Base-by-base conservation (phyloP, 495 filamentous ascomycete genomes). In the Clavariopsis aquatica region DNA sequence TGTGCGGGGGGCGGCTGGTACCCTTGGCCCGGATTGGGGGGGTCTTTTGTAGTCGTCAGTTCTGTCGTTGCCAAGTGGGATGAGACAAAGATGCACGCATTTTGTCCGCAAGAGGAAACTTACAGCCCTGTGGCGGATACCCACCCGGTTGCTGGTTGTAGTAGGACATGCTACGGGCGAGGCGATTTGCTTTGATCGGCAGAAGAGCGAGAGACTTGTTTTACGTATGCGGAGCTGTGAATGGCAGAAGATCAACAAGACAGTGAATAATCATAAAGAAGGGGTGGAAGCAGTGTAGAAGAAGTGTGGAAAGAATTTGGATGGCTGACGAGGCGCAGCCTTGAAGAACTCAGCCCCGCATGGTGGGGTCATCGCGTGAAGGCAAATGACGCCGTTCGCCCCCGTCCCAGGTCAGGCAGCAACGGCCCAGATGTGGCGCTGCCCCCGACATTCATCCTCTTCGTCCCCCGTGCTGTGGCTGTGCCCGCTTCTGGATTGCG, bases 61-160 rank as follows among this genome's bases (percentile, higher is more conserved):
- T 60, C 19, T 38, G 57, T n/a, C 15, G 8, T 43, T 58, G 53
- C 53, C 52, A 34, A 56, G 52, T 24, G 6, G 23, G 27, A 28
- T 24, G 31, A 17, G n/a, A 24, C 34, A 13, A 17, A 59, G 20
- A 10, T 46, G 3, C 15, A 24, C 9, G 24, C 13, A 5, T 27
- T 17, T 38, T 24, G 10, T 46, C 34, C 9, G 24, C 49, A 52
- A 23, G 24, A 22, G 31, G 52, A 47, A n/a, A 46, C 64, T 56
- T 51, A 61, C 59, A 41, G 27, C 64, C 64, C 49, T 67, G 46
- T 36, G 49, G 57, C 10, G 64, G 64, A 62, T 67, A 67, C 15
- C 64, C 64, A 19, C 56, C 63, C 7, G 45, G 63, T 17, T 51
- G 63, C 15, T 57, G 63, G 9, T 43, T 43, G 45, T 60, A 59